These are phyloP conservation scores for Polygonum maritimum DNA, from an alignment of 148 eudicot species.

Conservation along the genomic window DNA sequence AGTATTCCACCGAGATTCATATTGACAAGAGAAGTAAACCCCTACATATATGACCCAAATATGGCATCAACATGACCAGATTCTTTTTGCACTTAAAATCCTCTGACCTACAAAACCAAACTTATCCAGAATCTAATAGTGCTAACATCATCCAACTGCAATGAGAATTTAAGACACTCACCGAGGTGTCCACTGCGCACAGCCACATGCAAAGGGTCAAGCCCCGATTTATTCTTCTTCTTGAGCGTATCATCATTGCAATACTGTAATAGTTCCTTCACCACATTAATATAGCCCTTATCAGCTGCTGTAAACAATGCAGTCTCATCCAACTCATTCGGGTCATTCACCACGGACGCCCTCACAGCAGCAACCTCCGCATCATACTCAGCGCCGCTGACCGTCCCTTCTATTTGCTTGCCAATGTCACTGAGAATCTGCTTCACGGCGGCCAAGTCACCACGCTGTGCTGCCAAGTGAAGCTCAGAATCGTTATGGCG, in stretches of 20 bases:
- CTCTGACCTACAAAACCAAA: not conserved
- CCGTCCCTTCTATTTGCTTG: slow-evolving; percentile 52
- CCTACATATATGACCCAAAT: not conserved
- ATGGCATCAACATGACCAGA: not conserved
- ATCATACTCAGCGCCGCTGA: slow-evolving; percentile 61
- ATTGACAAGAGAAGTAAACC: not conserved
- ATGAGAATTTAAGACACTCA: slow-evolving; percentile 11
- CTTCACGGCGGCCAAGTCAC: slow-evolving; percentile 63
- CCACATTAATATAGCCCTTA: slow-evolving; percentile 64
- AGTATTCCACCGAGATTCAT: not conserved
- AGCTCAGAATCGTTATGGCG: slow-evolving; percentile 80
- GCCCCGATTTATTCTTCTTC: slow-evolving; percentile 50
- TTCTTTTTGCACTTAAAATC: not conserved
- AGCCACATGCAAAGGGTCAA: slow-evolving; percentile 77
- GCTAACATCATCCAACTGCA: not conserved
- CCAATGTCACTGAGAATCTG: slow-evolving; percentile 58
- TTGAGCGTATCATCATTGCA: slow-evolving; percentile 46
- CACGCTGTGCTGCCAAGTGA: slow-evolving; percentile 80
- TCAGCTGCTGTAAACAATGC: slow-evolving; percentile 66
- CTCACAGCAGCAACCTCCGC: slow-evolving; percentile 60
- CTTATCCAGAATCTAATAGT: not conserved
- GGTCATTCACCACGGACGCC: slow-evolving; percentile 66
- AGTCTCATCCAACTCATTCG: slow-evolving; percentile 75
- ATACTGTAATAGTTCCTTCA: slow-evolving; percentile 66
- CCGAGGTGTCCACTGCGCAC: slow-evolving; percentile 72